phyloP scores from a whole-genome alignment of 2,329 filamentous ascomycete genomes.

The Magnaporthiopsis rhizophila region DNA sequence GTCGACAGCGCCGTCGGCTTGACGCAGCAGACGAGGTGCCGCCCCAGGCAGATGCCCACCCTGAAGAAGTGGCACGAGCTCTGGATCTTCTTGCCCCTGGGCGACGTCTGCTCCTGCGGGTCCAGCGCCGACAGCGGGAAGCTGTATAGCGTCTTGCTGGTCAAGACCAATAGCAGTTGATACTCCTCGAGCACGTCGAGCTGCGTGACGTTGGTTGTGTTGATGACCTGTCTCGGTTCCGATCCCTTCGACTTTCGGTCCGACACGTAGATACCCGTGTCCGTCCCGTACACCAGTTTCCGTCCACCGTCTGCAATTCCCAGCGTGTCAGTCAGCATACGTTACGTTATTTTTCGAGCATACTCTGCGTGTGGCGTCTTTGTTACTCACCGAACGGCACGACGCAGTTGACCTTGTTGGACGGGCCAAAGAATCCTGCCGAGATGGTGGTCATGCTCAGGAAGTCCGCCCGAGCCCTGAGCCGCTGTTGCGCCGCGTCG shows the following conservation, averaged over 20 bases:
- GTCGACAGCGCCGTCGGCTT: slow-evolving; percentile 90
- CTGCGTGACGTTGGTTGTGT: slow-evolving; percentile 82
- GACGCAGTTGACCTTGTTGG: slow-evolving; percentile 88
- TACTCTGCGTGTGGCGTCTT: neutral
- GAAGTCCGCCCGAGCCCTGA: slow-evolving; percentile 83
- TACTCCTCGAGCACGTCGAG: slow-evolving; percentile 96
- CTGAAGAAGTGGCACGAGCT: slow-evolving; percentile 99
- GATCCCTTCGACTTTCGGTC: slow-evolving; percentile 77
- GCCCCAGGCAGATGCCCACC: slow-evolving; percentile 85
- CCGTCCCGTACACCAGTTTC: slow-evolving; percentile 90
- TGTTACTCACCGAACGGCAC: slow-evolving; percentile 70
- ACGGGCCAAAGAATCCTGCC: slow-evolving; percentile 49
- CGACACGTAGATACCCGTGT: slow-evolving; percentile 85
- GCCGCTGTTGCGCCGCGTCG: slow-evolving; percentile 77
- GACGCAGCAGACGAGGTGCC: slow-evolving; percentile 92
- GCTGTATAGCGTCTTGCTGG: slow-evolving; percentile 87
- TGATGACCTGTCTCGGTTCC: slow-evolving; percentile 74
- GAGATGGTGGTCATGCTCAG: slow-evolving; percentile 66
- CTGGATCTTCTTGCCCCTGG: slow-evolving; percentile 91
- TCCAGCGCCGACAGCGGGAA: slow-evolving; percentile 85
- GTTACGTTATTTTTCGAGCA: neutral
- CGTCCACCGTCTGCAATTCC: slow-evolving; percentile 68
- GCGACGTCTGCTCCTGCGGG: slow-evolving; percentile 68
- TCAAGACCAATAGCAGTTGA: slow-evolving; percentile 79
- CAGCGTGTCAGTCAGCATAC: slow-evolving; percentile 12